Base-by-base conservation (phyloP, 176 grass and related monocot species). In the Thinopyrum elongatum region DNA sequence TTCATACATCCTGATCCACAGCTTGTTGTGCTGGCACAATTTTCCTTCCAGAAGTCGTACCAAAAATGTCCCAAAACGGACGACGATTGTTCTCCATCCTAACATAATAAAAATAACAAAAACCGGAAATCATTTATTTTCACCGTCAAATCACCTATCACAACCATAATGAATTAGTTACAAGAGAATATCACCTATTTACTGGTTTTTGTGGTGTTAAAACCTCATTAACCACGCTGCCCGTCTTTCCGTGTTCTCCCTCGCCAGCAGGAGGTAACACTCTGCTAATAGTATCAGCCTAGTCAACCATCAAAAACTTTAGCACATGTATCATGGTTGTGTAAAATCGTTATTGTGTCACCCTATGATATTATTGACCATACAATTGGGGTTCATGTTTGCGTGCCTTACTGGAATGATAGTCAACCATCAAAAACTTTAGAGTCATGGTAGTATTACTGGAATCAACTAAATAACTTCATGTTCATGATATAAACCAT, bases 1-100 rank as follows among this genome's bases (percentile, higher is more conserved):
- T 76, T 10, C 89, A 80, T 98, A 98, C 95, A 90, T 90, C 85
- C 86, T 83, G 83, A 79, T 86, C 79, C 83, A 75, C 34, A 77
- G 70, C 69, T 81, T 61, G 80, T 51, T 58, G 60, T 69, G 35
- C 70, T 78, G 62, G 74, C 65, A 92, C 87, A 63, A 73, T 76
- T 84, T 88, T 93, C 44, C 30, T 90, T 30, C 69, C 83, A 38
- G 59, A 82, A 80, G 62, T 78, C 77, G 29, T 88, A 41, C 92
- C 87, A 82, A 95, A 83, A 27, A 87, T 74, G 59, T 84, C 78
- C 95, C 91, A 98, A 66, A 95, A 89, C 63, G 84, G 81, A 63
- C 72, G 85, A 28, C 82, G 81, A 85, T 95, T 93, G 38, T 89
- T 92, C 78, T 86, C 92, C 89, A 87, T 47, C 77, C 84, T 90